Evolutionary conservation across 768 basidiomycete species (phyloP).

Genomic region (Xanthoconium stramineum): DNA sequence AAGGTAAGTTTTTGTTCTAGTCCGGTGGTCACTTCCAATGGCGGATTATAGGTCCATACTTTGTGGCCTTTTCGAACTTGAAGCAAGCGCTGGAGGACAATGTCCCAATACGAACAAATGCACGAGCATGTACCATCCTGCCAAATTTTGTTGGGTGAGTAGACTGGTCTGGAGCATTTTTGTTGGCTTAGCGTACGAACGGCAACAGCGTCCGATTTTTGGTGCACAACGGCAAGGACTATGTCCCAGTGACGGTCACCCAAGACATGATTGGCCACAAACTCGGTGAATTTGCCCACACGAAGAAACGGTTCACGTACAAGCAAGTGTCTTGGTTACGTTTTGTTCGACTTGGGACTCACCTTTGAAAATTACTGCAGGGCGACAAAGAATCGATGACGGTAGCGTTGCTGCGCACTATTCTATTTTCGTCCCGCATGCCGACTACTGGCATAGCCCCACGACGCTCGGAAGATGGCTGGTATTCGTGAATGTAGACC

Average conservation of each 20-base stretch:
- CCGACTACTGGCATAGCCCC: not conserved
- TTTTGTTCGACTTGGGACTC: not conserved
- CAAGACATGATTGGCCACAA: conserved; percentile 99
- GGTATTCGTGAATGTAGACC: not conserved
- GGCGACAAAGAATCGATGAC: conserved; percentile 39
- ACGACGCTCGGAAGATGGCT: not conserved
- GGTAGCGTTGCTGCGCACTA: not conserved
- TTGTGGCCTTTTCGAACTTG: conserved; percentile 89
- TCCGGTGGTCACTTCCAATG: not conserved
- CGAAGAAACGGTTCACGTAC: conserved; percentile 82
- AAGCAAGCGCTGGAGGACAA: conserved; percentile 76
- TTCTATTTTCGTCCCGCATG: not conserved
- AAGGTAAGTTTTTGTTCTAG: conserved; percentile 44
- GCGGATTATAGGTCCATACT: conserved; percentile 73
- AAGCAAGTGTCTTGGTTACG: conserved; percentile 53
- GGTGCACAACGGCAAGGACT: conserved; percentile 94
- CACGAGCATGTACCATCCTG: conserved; percentile 86
- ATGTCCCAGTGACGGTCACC: conserved; percentile 79
- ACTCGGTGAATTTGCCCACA: conserved; percentile 90
- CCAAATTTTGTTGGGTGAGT: conserved; percentile 94
- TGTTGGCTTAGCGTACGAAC: not conserved
- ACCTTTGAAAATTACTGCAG: conserved; percentile 19
- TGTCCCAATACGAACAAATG: conserved; percentile 84
- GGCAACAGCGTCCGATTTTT: conserved; percentile 70
- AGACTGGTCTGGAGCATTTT: not conserved